phyloP scores from a whole-genome alignment of 768 basidiomycete species.

The Suillus brevipes region DNA sequence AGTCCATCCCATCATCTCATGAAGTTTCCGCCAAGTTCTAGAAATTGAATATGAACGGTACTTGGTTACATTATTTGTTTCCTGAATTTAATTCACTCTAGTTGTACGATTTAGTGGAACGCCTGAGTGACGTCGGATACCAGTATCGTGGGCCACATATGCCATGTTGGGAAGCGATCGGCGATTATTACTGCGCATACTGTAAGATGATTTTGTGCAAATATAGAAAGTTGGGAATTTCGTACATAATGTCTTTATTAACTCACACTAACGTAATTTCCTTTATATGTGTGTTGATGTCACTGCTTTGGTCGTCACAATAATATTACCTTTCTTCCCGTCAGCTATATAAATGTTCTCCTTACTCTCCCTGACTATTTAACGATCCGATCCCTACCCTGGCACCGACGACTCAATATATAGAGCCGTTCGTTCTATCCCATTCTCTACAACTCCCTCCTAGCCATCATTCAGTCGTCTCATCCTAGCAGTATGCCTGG shows the following conservation, averaged over 20 bases:
- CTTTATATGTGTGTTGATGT: constrained; percentile 30
- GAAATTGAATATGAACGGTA: background rate
- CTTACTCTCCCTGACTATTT: constrained; percentile 10
- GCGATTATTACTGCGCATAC: constrained; percentile 2
- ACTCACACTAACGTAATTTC: constrained; percentile 24
- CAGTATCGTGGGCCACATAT: background rate
- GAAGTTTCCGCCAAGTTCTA: background rate
- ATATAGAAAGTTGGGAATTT: constrained; percentile 8
- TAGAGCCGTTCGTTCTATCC: background rate
- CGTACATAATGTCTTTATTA: constrained; percentile 22
- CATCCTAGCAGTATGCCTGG: constrained; percentile 22
- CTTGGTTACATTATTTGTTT: no score
- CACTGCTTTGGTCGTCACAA: constrained; percentile 26
- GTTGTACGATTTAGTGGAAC: background rate
- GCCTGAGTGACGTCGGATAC: constrained; percentile 5
- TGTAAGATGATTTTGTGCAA: constrained; percentile 5
- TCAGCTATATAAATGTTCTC: constrained; percentile 32
- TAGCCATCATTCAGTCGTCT: background rate
- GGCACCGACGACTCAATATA: background rate
- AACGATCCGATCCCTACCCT: constrained; percentile 13
- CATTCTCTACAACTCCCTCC: background rate
- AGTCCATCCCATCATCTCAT: no score
- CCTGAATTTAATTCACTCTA: background rate
- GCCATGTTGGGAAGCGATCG: constrained; percentile 4
- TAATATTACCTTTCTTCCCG: constrained; percentile 29